Evolutionary conservation across 352 stramenopile species (phyloP).

Genomic region (Phytophthora megakarya): DNA sequence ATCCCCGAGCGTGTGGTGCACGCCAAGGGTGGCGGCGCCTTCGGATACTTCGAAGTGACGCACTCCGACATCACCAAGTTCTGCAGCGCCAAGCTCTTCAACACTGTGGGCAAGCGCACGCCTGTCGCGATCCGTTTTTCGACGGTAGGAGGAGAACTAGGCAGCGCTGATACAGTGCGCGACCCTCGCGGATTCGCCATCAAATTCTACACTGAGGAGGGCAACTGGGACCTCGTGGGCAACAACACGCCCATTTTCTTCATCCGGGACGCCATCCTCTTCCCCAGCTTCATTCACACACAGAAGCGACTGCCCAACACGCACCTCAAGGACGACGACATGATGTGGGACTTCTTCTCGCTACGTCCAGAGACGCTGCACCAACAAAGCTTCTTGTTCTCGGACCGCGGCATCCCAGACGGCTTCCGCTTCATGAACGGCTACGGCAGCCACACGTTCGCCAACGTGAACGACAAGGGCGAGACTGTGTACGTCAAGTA

Average conservation of each 20-base stretch:
- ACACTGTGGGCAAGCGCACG: constrained; percentile 80
- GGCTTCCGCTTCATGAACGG: constrained; percentile 92
- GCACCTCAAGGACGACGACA: constrained; percentile 86
- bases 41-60: constrained; percentile 93
- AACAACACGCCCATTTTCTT: constrained; percentile 96
- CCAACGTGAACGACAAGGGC: constrained; percentile 83
- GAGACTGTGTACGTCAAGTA: constrained; percentile 92
- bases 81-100: constrained; percentile 86
- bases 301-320: constrained; percentile 92
- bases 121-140: constrained; percentile 87
- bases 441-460: constrained; percentile 93
- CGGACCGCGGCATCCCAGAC: constrained; percentile 88
- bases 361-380: constrained; percentile 91
- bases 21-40: constrained; percentile 88
- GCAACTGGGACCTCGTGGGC: constrained; percentile 93
- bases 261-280: constrained; percentile 92
- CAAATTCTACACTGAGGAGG: constrained; percentile 95
- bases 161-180: constrained; percentile 83
- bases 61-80: constrained; percentile 49
- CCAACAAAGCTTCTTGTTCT: constrained; percentile 90
- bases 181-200: constrained; percentile 92
- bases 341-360: constrained; percentile 94
- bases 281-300: constrained; percentile 94
- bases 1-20: constrained; percentile 93
- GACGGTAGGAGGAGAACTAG: constrained; percentile 80